Conservation (phyloP, 352 stramenopile species). For the Aphanomyces stellatus region DNA sequence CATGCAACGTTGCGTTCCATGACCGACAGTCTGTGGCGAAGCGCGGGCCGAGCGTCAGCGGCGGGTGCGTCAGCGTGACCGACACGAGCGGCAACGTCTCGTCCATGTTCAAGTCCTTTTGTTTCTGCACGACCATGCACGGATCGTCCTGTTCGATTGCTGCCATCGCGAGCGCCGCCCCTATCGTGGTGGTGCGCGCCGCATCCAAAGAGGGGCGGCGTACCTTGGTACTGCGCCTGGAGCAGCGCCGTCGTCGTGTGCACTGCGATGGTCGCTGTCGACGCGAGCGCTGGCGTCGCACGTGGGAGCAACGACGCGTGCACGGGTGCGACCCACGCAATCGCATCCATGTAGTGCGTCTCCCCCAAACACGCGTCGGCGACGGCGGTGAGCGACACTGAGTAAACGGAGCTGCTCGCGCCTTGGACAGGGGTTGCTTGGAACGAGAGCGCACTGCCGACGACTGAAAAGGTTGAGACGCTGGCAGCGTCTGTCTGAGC, state of each 20-base stretch:
- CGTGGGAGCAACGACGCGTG: constrained; percentile 40
- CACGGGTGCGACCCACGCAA: constrained; percentile 29
- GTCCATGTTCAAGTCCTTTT: not conserved
- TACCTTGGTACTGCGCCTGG: constrained; percentile 14
- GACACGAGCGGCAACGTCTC: constrained; percentile 36
- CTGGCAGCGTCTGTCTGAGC: constrained; percentile 25
- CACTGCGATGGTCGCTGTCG: not conserved
- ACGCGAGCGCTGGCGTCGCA: constrained; percentile 33
- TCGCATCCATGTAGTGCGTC: constrained; percentile 40
- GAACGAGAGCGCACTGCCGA: constrained; percentile 31
- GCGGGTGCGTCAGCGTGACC: constrained; percentile 39
- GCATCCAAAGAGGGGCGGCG: not conserved
- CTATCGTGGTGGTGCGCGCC: not conserved
- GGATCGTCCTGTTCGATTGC: not conserved
- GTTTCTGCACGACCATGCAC: not conserved
- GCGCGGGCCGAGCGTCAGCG: constrained; percentile 43
- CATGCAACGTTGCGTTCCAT: constrained; percentile 31
- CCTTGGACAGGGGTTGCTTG: not conserved
- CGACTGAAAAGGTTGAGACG: constrained; percentile 31
- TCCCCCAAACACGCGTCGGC: constrained; percentile 36
- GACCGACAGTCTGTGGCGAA: constrained; percentile 51
- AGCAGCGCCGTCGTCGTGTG: not conserved
- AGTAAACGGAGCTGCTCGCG: not conserved
- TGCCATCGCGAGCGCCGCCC: not conserved
- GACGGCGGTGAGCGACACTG: constrained; percentile 27